These are phyloP conservation scores for Aspergillus panamensis DNA, from an alignment of 495 filamentous ascomycete genomes.

Conservation along the genomic window DNA sequence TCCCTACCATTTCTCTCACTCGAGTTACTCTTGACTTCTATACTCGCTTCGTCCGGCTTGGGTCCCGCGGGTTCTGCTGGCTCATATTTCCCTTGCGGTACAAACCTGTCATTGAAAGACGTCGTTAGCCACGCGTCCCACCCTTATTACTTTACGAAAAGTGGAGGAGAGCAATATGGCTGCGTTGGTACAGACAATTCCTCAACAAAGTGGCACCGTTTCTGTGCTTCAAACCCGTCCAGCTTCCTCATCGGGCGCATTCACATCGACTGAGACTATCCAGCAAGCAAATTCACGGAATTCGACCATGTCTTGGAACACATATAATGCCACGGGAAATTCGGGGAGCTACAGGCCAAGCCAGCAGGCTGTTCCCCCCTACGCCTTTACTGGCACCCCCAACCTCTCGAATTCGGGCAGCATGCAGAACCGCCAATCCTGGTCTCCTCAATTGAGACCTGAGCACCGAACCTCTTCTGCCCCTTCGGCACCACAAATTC, in stretches of 20 bases:
- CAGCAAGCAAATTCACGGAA: constrained; percentile 53
- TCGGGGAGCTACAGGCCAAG: constrained; percentile 65
- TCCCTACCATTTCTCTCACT: constrained; percentile 19
- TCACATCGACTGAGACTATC: constrained; percentile 36
- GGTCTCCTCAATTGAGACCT: constrained; percentile 57
- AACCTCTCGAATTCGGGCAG: constrained; percentile 54
- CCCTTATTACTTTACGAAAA: constrained; percentile 14
- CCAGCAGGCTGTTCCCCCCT: constrained; percentile 68
- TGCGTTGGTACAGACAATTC: constrained; percentile 87
- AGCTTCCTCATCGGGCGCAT: constrained; percentile 61
- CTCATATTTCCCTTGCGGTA: constrained; percentile 22
- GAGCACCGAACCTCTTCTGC: constrained; percentile 67
- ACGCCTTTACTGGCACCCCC: constrained; percentile 79
- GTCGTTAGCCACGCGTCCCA: constrained; percentile 23
- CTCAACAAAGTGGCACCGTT: constrained; percentile 73
- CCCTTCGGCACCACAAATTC: constrained; percentile 50
- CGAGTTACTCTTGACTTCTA: constrained; percentile 18
- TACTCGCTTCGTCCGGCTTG: constrained; percentile 7
- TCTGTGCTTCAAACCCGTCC: constrained; percentile 81
- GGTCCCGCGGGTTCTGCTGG: constrained; percentile 19
- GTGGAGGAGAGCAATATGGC: constrained; percentile 62
- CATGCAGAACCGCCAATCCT: constrained; percentile 54
- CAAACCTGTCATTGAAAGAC: constrained; percentile 16
- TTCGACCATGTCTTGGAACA: constrained; percentile 60
- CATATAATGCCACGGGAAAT: constrained; percentile 54